Conservation (phyloP, 2,329 filamentous ascomycete genomes). For the Sporothrix humicola region DNA sequence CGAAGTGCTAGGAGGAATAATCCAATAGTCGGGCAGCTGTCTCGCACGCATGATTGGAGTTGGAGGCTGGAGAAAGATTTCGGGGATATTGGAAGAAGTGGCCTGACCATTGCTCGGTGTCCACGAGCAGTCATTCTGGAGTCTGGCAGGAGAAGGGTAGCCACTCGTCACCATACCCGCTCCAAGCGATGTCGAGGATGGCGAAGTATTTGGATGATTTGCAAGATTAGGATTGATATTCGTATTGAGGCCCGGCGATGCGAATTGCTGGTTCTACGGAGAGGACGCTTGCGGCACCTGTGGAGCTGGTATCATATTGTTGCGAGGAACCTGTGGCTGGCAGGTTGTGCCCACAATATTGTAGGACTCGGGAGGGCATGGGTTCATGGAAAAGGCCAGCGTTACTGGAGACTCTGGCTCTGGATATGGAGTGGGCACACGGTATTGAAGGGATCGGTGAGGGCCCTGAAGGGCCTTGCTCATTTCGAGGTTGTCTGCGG, state of each 20-base stretch:
- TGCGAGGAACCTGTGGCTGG: not conserved
- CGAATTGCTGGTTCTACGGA: too few species aligned
- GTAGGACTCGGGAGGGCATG: not conserved
- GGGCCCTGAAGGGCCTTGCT: not conserved
- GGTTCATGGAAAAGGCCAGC: too few species aligned
- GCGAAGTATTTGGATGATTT: too few species aligned
- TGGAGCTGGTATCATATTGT: too few species aligned
- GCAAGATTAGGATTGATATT: too few species aligned
- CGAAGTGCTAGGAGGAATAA: not conserved
- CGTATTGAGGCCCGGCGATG: too few species aligned
- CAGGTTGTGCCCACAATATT: too few species aligned
- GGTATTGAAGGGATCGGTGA: not conserved
- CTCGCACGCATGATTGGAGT: not conserved
- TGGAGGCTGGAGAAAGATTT: not conserved
- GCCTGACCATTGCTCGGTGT: not conserved
- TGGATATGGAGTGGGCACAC: slow-evolving; percentile 8
- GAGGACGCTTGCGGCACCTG: too few species aligned
- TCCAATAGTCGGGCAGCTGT: slow-evolving; percentile 9
- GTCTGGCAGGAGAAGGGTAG: too few species aligned
- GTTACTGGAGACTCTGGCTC: not conserved
- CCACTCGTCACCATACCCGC: too few species aligned
- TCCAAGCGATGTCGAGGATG: too few species aligned
- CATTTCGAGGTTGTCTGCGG: not conserved
- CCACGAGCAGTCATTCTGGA: not conserved
- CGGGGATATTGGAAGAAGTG: not conserved